Conservation (phyloP, 2,329 filamentous ascomycete genomes). For the Botrytis elliptica region DNA sequence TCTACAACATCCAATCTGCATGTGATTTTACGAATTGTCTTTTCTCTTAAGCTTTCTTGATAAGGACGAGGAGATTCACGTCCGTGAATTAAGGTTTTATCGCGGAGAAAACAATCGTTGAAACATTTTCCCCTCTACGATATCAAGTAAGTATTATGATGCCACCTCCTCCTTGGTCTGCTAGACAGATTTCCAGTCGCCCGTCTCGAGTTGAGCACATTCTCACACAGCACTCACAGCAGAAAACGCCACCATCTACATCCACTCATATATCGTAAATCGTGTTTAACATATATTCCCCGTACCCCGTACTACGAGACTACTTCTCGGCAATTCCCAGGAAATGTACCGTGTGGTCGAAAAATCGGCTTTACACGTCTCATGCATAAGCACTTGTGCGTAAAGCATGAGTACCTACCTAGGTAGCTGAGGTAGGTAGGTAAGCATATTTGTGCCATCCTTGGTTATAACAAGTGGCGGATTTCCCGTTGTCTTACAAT, state of each 20-base stretch:
- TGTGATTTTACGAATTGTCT: not conserved
- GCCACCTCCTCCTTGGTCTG: not conserved
- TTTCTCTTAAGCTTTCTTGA: not conserved
- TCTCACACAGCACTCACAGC: not conserved
- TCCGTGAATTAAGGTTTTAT: not conserved
- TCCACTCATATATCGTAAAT: not conserved
- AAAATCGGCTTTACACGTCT: not conserved
- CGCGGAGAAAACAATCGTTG: not conserved
- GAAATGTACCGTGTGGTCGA: not conserved
- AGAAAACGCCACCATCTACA: slow-evolving; percentile 14
- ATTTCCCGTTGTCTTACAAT: not conserved
- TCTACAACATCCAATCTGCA: not conserved
- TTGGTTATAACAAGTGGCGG: not conserved
- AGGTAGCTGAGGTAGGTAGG: not conserved
- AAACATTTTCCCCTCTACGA: not conserved
- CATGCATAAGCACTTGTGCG: not conserved
- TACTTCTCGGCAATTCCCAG: not conserved
- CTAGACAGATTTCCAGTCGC: not conserved
- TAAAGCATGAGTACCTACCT: not conserved
- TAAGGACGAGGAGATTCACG: not conserved
- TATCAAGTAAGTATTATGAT: not conserved
- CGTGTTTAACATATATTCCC: slow-evolving; percentile 1
- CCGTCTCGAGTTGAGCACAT: not conserved
- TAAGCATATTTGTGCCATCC: not conserved
- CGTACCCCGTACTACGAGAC: slow-evolving; percentile 14